These are phyloP conservation scores for Spathaspora gorwiae DNA, from an alignment of 805 yeast species.

Conservation along the genomic window DNA sequence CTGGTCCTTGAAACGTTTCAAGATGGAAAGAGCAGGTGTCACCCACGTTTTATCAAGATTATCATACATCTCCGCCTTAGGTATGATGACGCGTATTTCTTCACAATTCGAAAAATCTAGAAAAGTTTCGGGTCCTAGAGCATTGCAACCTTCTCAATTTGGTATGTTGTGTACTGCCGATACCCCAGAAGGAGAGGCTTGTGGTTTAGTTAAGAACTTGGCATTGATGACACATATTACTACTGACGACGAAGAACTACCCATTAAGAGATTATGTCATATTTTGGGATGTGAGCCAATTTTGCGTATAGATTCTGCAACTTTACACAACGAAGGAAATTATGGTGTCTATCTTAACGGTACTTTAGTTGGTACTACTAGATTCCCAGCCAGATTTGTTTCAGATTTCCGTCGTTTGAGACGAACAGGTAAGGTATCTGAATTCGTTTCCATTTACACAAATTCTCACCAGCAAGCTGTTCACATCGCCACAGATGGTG, in stretches of 20 bases:
- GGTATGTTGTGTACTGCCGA: constrained; percentile 99
- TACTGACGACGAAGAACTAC: constrained; percentile 94
- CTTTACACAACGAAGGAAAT: constrained; percentile 70
- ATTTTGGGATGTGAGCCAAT: constrained; percentile 89
- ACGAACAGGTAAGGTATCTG: constrained; percentile 80
- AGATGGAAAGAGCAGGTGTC: constrained; percentile 99
- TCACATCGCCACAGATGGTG: constrained; percentile 98
- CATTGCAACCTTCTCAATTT: constrained; percentile 96
- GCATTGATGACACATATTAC: constrained; percentile 99
- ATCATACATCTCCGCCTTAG: constrained; percentile 90
- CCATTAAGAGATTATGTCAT: constrained; percentile 71
- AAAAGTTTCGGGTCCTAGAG: constrained; percentile 98
- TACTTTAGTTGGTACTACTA: constrained; percentile 85
- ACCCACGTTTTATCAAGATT: constrained; percentile 91
- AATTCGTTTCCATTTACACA: constrained; percentile 84
- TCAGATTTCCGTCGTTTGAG: constrained; percentile 71
- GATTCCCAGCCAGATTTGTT: constrained; percentile 83
- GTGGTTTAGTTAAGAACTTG: constrained; percentile 95
- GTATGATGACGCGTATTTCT: constrained; percentile 99
- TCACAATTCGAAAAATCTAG: constrained; percentile 98
- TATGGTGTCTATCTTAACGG: constrained; percentile 90
- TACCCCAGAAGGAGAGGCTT: constrained; percentile 99
- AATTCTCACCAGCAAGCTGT: constrained; percentile 89
- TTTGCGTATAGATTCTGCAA: constrained; percentile 72
- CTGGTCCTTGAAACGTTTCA: constrained; percentile 97